A percentile compares a stretch with the other conserved stretches of the same genome.
phyloP scores from a whole-genome alignment of 345 rosid genomes.

The Citropsis articulata region DNA sequence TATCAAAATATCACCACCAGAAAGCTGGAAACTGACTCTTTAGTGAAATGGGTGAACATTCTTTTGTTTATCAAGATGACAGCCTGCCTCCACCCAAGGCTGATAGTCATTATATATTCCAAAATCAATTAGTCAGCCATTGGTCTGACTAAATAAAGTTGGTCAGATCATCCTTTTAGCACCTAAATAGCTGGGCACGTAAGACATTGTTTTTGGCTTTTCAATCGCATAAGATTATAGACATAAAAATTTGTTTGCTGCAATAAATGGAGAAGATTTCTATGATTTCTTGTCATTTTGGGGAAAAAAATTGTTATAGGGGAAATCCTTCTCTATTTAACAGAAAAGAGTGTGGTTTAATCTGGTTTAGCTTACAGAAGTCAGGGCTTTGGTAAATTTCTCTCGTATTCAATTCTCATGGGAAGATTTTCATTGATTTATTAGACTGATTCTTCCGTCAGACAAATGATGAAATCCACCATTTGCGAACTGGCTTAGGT shows the following conservation, averaged over 20 bases:
- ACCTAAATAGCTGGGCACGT: neutral
- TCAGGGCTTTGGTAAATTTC: no score
- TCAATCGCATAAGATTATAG: neutral
- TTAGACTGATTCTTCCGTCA: no score
- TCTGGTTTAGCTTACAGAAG: no score
- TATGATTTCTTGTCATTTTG: no score
- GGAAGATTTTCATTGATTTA: no score
- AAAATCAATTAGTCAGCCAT: neutral
- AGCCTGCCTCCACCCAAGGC: neutral
- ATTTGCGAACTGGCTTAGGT: no score
- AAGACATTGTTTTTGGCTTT: neutral
- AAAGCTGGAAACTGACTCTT: neutral
- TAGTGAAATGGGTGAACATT: neutral
- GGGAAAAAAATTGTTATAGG: no score
- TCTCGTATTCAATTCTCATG: no score
- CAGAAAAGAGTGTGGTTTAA: no score
- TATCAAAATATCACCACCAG: neutral
- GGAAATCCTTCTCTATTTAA: no score
- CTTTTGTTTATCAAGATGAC: neutral
- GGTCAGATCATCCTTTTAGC: neutral
- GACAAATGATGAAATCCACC: no score
- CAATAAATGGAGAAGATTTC: neutral
- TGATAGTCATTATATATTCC: neutral
- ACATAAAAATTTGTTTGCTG: no score
- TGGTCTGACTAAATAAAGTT: neutral